These are phyloP conservation scores for Haematococcus lacustris DNA, from an alignment of 139 green algal species.

Conservation along the genomic window DNA sequence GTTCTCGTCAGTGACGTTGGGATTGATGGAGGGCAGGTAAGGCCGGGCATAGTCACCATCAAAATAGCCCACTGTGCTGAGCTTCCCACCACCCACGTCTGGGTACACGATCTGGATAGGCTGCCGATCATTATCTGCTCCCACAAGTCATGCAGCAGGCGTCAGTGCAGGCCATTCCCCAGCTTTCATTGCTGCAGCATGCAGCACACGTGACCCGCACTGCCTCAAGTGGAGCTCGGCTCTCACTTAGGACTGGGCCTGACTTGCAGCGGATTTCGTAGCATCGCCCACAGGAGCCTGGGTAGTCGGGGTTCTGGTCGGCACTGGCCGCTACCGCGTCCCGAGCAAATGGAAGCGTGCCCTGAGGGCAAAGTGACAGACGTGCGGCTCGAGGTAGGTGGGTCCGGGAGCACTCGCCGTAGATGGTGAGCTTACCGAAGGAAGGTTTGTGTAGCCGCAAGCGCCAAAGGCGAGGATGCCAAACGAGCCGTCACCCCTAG, in stretches of 20 bases:
- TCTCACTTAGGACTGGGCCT: not conserved
- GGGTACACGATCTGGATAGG: not conserved
- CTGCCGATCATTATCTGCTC: not conserved
- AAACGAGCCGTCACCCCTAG: conserved; percentile 22
- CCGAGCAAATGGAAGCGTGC: conserved; percentile 3
- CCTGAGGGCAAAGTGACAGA: not conserved
- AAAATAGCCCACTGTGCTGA: conserved; percentile 6
- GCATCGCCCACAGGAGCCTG: conserved; percentile 23
- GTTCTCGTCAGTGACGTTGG: conserved; percentile 16
- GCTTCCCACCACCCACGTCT: not conserved
- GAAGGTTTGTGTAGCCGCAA: conserved; percentile 37
- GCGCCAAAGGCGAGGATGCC: conserved; percentile 28
- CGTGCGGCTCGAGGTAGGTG: no score
- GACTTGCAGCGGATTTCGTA: not conserved
- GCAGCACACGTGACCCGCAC: not conserved
- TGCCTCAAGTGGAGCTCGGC: not conserved
- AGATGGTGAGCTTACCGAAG: not conserved
- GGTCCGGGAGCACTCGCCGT: no score
- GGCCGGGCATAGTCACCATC: conserved; percentile 22
- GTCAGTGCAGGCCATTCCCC: not conserved
- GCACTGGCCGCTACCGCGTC: conserved; percentile 7
- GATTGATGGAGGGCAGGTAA: conserved; percentile 28
- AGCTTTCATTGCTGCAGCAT: not conserved
- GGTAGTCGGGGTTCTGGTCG: conserved; percentile 14
- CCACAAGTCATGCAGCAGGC: not conserved